A percentile compares a stretch with the other conserved stretches of the same genome.
These are phyloP conservation scores for Ophiognomonia clavigignenti-juglandacearum DNA, from an alignment of 2,329 filamentous ascomycete species.

Conservation along the genomic window DNA sequence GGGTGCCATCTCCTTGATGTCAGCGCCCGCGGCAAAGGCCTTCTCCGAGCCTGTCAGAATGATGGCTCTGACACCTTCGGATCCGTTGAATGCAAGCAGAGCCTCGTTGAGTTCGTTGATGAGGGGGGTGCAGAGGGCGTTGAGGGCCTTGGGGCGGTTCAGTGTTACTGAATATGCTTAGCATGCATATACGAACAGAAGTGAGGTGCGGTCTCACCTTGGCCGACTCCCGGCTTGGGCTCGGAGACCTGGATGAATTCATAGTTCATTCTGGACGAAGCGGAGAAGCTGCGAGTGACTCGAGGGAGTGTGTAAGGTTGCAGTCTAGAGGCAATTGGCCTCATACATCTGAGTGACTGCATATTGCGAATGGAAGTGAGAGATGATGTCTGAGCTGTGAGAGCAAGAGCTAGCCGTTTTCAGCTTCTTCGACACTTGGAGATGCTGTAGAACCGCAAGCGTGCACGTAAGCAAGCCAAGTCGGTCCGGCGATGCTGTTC, in stretches of 20 bases:
- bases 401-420: not conserved
- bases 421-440: no score
- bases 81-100: conserved; percentile 63
- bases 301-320: conserved; percentile 53
- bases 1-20: conserved; percentile 98
- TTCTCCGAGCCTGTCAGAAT: conserved; percentile 83
- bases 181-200: not conserved
- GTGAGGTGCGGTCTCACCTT: conserved; percentile 54
- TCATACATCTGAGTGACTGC: conserved; percentile 53
- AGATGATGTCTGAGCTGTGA: not conserved
- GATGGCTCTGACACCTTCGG: conserved; percentile 67
- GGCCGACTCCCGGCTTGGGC: conserved; percentile 82
- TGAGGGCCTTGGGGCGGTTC: conserved; percentile 91
- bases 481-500: not conserved
- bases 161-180: conserved; percentile 64
- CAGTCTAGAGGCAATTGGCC: conserved; percentile 57
- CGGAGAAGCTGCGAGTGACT: conserved; percentile 48
- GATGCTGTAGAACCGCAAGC: not conserved
- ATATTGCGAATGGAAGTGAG: no score
- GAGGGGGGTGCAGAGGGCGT: conserved; percentile 86
- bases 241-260: conserved; percentile 78
- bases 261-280: conserved; percentile 48
- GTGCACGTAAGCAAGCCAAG: not conserved
- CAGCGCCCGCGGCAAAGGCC: conserved; percentile 91
- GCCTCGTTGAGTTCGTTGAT: conserved; percentile 86